Evolutionary conservation across 306 rosid species (phyloP), one percentile per base, ranked within the genome.

Genomic region (Heteromeles arbutifolia): DNA sequence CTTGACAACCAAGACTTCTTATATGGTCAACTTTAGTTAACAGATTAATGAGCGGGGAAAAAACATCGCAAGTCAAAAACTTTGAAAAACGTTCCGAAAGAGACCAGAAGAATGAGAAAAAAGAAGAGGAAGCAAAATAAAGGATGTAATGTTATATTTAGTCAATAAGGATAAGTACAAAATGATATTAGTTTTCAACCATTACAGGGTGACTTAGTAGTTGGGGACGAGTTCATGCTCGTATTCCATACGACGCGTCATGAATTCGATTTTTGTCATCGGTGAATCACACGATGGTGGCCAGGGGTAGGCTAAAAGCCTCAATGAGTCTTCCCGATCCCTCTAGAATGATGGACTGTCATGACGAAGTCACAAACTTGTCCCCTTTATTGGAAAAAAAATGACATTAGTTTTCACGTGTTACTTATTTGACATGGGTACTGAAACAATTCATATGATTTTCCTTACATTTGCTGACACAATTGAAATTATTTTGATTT

Each of bases 211-310:
- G 39, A 1, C 39, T 34, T 0, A 0, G 39, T 34, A 6, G 0
- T 34, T 34, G 8, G 8, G 39, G 8, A 34, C 0, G 2, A 34
- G 1, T 6, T 0, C 2, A 34, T 0, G 2, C 0, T 6, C 0
- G 39, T 34, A 34, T 34, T 34, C 2, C 8, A 34, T 2, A 34
- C 39, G 8, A 34, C 8, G 6, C 2, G 39, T 34, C 8, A 0
- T 34, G 0, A 34, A 1, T 34, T 34, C 8, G 8, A 34, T 6
- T 34, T 34, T 34, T 6, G 0, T 0, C 2, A 34, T 0, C 39
- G 0, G 0, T 34, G 39, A 34, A 34, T 34, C 2, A 34, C 39
- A 34, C 39, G 8, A 34, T 34, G 8, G 39, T 34, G 39, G 2
- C 39, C 39, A 34, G 0, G 8, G 8, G 2, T 2, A 34, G 2